Base-by-base conservation (phyloP, 768 basidiomycete genomes). In the Mycena crocata region DNA sequence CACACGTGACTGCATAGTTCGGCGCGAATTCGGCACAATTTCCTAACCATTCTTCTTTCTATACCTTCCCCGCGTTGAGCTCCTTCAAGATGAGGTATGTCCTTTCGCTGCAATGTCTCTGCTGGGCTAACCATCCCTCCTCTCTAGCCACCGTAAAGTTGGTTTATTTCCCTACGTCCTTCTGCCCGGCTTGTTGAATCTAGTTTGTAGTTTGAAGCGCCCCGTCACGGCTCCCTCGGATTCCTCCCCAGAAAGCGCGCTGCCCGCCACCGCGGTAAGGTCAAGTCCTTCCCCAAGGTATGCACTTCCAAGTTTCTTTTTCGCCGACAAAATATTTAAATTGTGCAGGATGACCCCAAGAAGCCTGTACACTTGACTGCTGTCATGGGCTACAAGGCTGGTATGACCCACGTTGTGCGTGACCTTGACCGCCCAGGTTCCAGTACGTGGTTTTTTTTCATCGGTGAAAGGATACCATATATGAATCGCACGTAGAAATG, bases 341-440 rank as follows among this genome's bases (percentile, higher is more conserved):
- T 26, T 57, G 5, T 45, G 14, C 72, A 98, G 97, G 98, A 99
- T 90, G 97, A 99, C 87, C 90, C 96, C 84, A 98, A 96, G 88
- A 98, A 98, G 83, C 95, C 94, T 62, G 95, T 97, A 67, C 98
- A 99, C 85, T 88, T 99, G 83, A 99, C 98, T 76, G 98, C 98
- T 72, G 85, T 93, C 79, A 89, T 99, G 91, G 98, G 97, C 74
- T 99, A 98, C 92, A 99, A 99, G 90, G 98, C 98, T 71, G 98
- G 98, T 75, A 99, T 99, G 97, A 98, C 96, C 82, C 98, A 99
- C 80, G 89, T 99, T 75, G 96, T 99, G 69, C 94, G 98, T 77
- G 98, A 99, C 78, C 94, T 99, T 75, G 98, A 99, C 85, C 95
- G 98, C 78, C 97, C 97, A 56, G 98, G 97, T 72, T 99, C 98